Conservation (phyloP, 1,139 yeast genomes). For the Sugiyamaella novakii region DNA sequence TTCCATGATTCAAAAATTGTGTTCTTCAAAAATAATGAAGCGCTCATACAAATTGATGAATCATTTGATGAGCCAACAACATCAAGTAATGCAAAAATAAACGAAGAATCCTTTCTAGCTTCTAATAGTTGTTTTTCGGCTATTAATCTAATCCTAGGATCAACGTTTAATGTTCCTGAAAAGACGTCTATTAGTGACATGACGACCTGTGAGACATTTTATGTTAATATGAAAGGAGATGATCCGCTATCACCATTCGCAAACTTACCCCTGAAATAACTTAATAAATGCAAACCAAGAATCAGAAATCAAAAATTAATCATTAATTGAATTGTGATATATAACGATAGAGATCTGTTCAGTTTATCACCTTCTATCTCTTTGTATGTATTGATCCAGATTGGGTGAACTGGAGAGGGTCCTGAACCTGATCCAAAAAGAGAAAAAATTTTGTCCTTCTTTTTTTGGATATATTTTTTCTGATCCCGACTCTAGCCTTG, state of each 20-base stretch:
- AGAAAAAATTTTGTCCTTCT: too few relatives aligned
- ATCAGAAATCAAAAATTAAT: background rate
- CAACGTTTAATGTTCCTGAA: constrained; percentile 22
- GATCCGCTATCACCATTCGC: too few relatives aligned
- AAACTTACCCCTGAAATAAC: constrained; percentile 11
- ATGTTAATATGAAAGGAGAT: too few relatives aligned
- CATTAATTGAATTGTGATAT: constrained; percentile 1
- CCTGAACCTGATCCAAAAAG: too few relatives aligned
- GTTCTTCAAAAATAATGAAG: constrained; percentile 26
- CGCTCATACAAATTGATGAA: constrained; percentile 19
- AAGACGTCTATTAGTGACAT: constrained; percentile 22
- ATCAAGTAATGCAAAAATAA: constrained; percentile 21
- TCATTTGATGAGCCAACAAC: constrained; percentile 16
- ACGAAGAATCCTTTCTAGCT: constrained; percentile 11
- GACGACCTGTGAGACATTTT: too few relatives aligned
- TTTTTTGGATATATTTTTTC: background rate
- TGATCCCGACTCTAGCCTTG: too few relatives aligned
- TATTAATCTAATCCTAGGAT: constrained; percentile 20
- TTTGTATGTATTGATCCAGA: constrained; percentile 3
- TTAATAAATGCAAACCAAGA: too few relatives aligned
- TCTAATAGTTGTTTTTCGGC: constrained; percentile 22
- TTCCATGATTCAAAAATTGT: constrained; percentile 15
- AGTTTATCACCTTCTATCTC: background rate
- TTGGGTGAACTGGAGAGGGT: too few relatives aligned
- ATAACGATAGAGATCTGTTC: too few relatives aligned